Evolutionary conservation across 2,329 filamentous ascomycete genomes (phyloP).

Genomic region (Arthrobotrys megalospora): DNA sequence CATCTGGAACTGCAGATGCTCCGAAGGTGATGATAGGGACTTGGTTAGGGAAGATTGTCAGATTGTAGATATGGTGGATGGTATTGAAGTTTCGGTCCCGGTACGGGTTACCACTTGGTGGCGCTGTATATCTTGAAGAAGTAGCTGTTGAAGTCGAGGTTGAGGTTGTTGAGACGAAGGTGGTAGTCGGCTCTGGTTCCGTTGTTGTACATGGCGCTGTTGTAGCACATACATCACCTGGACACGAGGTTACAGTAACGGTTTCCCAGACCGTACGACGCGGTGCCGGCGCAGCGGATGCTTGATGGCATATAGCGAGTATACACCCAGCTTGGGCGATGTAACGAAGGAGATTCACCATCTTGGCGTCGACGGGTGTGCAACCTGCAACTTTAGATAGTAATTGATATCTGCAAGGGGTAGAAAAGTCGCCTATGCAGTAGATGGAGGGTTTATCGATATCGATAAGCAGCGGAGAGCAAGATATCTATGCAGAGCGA

Average conservation of each 20-base stretch:
- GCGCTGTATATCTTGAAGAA: constrained; percentile 25
- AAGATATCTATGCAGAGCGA: neutral
- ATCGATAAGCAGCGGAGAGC: constrained; percentile 31
- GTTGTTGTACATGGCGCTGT: constrained; percentile 30
- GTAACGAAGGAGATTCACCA: constrained; percentile 30
- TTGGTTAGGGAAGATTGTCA: constrained; percentile 68
- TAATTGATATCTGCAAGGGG: constrained; percentile 23
- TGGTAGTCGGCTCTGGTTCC: neutral
- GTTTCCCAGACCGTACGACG: constrained; percentile 48
- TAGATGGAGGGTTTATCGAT: constrained; percentile 11
- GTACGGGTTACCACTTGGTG: constrained; percentile 28
- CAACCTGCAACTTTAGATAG: neutral
- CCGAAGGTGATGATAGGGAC: constrained; percentile 66
- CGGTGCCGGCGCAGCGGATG: constrained; percentile 21
- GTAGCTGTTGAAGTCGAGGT: constrained; percentile 28
- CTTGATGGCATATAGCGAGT: constrained; percentile 30
- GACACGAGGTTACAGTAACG: constrained; percentile 44
- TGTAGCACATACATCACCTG: constrained; percentile 18
- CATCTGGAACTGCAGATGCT: constrained; percentile 66
- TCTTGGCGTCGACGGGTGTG: constrained; percentile 25
- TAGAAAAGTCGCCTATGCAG: constrained; percentile 10
- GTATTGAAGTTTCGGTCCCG: constrained; percentile 67
- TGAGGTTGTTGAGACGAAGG: constrained; percentile 1
- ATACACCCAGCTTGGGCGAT: constrained; percentile 37
- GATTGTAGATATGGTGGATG: constrained; percentile 68